Evolutionary conservation across 768 basidiomycete species (phyloP), one percentile per base, ranked within the genome.

Genomic region (Boletus sp.): DNA sequence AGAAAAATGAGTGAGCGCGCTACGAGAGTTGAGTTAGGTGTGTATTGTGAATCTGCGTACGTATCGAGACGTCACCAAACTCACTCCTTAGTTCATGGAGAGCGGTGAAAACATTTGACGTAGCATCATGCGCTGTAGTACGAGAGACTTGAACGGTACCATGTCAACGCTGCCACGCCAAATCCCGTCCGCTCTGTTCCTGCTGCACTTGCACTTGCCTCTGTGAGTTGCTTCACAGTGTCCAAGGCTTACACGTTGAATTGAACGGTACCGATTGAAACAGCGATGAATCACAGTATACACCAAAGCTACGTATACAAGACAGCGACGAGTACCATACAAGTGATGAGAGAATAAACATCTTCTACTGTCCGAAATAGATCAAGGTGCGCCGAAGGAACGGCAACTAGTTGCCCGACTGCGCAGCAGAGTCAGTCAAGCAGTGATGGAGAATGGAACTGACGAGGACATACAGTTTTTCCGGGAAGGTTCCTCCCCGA

Each of bases 11-110:
- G 51, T 77, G 73, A 75, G 73, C 77, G 32, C 66, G 70, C 28
- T 45, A 63, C 66, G 66, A 58, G 77, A 75, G 58, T 55, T 76
- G 53, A 74, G 50, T 71, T 69, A 53, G 56, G 81, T 82, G 55
- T 37, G 75, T 71, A 6, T 30, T 46, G 29, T 28, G 37, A 14
- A 7, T 47, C 4, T 47, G 10, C 5, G 4, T 18, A 32, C 5
- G 4, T 18, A 32, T 4, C 20, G 12, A 36, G 8, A 18, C 17
- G 8, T 36, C 41, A 18, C 28, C 37, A 17, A 14, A 14, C 47
- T 66, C 47, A 48, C 20, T 29, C 10, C 14, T 40, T 47, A 8
- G 9, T 35, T 41, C 39, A 28, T 17, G n/a, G 42, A 33, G 35
- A 5, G 5, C 15, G 45, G 42, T n/a, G 12, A 56, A 54, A 24